Conservation (phyloP, 495 filamentous ascomycete genomes). For the Xylaria flabelliformis region DNA sequence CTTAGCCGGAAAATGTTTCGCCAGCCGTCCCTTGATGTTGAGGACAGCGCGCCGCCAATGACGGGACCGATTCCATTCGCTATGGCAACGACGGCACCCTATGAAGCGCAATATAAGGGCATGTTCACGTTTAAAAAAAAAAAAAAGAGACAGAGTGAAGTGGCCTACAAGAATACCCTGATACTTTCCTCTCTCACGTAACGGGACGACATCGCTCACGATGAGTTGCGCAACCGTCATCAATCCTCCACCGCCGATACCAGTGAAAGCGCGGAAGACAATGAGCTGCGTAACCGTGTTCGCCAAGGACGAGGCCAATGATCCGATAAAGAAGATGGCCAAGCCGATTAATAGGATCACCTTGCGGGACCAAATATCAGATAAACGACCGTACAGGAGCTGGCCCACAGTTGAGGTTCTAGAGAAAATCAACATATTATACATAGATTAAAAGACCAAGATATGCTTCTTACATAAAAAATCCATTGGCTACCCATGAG, state of each 20-base stretch:
- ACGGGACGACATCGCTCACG: conserved; percentile 61
- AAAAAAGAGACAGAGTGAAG: neutral
- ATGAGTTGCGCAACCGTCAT: conserved; percentile 62
- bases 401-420: neutral
- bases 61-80: neutral
- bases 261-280: conserved; percentile 60
- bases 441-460: neutral
- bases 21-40: conserved; percentile 51
- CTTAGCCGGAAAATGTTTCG: conserved; percentile 64
- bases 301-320: conserved; percentile 58
- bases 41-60: conserved; percentile 59
- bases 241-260: conserved; percentile 63
- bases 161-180: conserved; percentile 59
- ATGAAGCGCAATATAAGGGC: neutral
- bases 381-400: neutral
- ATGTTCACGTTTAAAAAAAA: neutral
- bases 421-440: neutral
- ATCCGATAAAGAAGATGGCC: conserved; percentile 40
- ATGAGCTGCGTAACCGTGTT: conserved; percentile 60
- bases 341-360: neutral
- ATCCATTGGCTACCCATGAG: conserved; percentile 54
- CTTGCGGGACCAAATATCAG: neutral
- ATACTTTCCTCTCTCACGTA: conserved; percentile 64
- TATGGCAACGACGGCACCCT: neutral
- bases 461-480: neutral